Conservation (phyloP, 768 basidiomycete species). For the Tremella yokohamensis region DNA sequence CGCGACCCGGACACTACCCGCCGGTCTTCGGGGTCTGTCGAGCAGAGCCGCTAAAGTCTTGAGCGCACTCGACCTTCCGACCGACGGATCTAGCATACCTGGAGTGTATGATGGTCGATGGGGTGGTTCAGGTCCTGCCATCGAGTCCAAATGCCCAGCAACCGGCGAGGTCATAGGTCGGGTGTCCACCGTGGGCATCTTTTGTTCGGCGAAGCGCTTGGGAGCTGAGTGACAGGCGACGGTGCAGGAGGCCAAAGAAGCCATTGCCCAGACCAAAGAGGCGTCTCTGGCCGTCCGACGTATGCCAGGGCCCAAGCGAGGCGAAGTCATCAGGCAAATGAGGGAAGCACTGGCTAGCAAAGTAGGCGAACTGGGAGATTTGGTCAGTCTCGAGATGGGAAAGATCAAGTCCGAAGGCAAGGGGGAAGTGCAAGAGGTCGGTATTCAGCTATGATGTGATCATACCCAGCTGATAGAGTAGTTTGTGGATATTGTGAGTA, state of each 20-base stretch:
- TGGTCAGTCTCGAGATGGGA: slow-evolving; percentile 55
- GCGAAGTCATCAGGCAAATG: slow-evolving; percentile 83
- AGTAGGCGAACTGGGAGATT: slow-evolving; percentile 54
- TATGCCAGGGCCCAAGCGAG: slow-evolving; percentile 80
- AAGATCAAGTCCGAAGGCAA: slow-evolving; percentile 85
- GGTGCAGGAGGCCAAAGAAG: slow-evolving; percentile 66
- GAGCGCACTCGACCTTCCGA: slow-evolving; percentile 34
- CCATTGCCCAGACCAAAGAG: slow-evolving; percentile 67
- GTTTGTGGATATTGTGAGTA: slow-evolving; percentile 83
- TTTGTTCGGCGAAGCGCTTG: not conserved
- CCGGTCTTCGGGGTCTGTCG: slow-evolving; percentile 17
- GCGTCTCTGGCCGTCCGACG: slow-evolving; percentile 69
- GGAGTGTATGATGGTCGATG: slow-evolving; percentile 46
- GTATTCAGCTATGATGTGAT: slow-evolving; percentile 7
- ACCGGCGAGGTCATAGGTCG: slow-evolving; percentile 80
- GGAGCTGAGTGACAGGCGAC: slow-evolving; percentile 58
- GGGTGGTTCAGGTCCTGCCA: slow-evolving; percentile 34
- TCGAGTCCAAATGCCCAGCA: slow-evolving; percentile 62
- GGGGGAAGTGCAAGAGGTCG: slow-evolving; percentile 80
- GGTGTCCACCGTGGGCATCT: slow-evolving; percentile 61
- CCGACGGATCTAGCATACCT: slow-evolving; percentile 22
- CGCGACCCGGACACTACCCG: too few relatives aligned
- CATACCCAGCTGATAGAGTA: slow-evolving; percentile 22
- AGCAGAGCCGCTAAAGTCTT: slow-evolving; percentile 32
- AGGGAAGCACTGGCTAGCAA: slow-evolving; percentile 74